Evolutionary conservation across 164 flowering plant genomes (phyloP), one percentile per base, ranked within the genome.

Genomic region (Taxillus chinensis): DNA sequence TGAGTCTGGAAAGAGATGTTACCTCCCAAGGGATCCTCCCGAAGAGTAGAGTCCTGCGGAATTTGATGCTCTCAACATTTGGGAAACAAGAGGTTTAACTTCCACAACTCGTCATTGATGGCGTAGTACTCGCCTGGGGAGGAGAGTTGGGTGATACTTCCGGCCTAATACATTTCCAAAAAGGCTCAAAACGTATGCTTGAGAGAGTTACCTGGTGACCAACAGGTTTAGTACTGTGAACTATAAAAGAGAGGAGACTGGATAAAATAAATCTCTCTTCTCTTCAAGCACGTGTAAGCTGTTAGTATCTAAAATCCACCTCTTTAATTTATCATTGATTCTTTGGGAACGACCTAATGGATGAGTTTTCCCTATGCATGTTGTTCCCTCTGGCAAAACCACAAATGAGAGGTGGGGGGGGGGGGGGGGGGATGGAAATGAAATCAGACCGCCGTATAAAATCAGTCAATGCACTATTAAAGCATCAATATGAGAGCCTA

Each of bases 211-310:
- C 99, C 96, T 95, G 98, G 70, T 91, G 99, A 45, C 98, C 96
- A 65, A 91, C 90, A 57, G 99, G 99, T 74, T 82, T 95, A 10
- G 96, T 86, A 69, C 89, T 92, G 51, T 84, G 89, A 67, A 87
- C 68, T 59, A 95, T 66, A 64, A 87, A 85, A 65, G 96, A 87
- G 73, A 87, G 73, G 48, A 76, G n/a, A n/a, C n/a, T n/a, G n/a
- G 80, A 58, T 69, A 91, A 70, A 78, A 79, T 61, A 91, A 66
- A 64, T 83, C 81, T 71, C 78, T 86, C 79, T 78, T 87, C 77
- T 89, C 97, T 65, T 86, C 77, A 8, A 89, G 83, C 72, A 62
- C 69, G 59, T 72, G 79, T 71, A 95, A 71, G 67, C 77, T 84
- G 73, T 70, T 71, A 61, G 74, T 50, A 67, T 89, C 86, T 66